Base-by-base conservation (phyloP, 768 basidiomycete genomes). In the Pleurotus salmoneostramineus region DNA sequence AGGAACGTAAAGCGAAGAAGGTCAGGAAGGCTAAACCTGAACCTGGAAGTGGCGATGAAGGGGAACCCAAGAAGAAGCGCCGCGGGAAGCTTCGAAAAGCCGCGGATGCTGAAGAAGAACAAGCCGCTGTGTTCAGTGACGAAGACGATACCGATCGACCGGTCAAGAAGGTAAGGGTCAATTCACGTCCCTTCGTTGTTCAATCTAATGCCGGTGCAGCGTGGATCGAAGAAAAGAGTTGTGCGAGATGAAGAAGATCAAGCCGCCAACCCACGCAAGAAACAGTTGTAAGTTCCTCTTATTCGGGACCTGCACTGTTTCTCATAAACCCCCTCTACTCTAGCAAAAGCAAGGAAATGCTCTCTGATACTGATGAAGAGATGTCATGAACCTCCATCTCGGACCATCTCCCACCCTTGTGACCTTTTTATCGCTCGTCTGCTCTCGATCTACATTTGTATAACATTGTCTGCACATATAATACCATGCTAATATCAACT, bases 331-430 rank as follows among this genome's bases (percentile, higher is more conserved):
- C 60, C 50, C 60, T 6, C 37, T 33, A 46, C 40, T 17, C 61
- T 51, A 95, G 93, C 67, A 95, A 95, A 79, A 94, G 91, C 66
- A 93, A 92, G 71, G 93, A 87, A 64, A 81, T 85, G 70, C 83
- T 96, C 50, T 88, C 88, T 5, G 92, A 95, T 68, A 92, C 91
- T 2, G 93, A 95, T 67, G 93, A 91, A 32, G 89, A 90, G 54
- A 88, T 87, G 85, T 75, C 81, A 67, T 88, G 74, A 27, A 27
- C 21, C 21, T 27, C 21, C 21, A 27, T 27, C 21, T 27, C 21
- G 21, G 21, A 27, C 21, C 21, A 77, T 46, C 57, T 56, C 57
- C 54, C 59, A 65, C 51, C 17, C 7, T 52, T 63, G 36, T 60
- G 49, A 51, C 36, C 27, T 61, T 32, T 21, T 17, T 27, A n/a